Conservation (phyloP, 306 rosid genomes). For the Prunus davidiana region DNA sequence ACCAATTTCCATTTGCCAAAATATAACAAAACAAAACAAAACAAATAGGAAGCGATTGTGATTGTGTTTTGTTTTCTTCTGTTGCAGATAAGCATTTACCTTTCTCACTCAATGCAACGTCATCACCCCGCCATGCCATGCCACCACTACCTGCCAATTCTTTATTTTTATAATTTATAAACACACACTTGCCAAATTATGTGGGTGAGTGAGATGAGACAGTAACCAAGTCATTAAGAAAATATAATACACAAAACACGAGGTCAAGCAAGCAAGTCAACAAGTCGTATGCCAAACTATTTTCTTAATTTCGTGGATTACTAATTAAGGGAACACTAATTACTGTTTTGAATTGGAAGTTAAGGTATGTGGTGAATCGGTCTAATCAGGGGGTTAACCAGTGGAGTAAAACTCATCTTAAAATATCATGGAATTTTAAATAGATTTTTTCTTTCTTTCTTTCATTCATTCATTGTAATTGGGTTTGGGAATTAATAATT, state of each 20-base stretch:
- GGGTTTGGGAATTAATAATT: too few species aligned
- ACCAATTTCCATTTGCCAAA: conserved; percentile 14
- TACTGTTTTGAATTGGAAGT: too few species aligned
- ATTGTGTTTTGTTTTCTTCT: conserved; percentile 28
- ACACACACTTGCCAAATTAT: not conserved
- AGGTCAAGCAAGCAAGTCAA: too few species aligned
- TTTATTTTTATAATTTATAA: not conserved
- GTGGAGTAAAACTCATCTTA: too few species aligned
- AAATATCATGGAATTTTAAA: too few species aligned
- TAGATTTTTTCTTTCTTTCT: too few species aligned
- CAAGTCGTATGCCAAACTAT: too few species aligned
- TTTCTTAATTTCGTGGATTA: too few species aligned
- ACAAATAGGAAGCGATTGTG: not conserved
- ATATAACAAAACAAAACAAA: not conserved
- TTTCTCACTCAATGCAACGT: conserved; percentile 24
- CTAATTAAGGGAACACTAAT: too few species aligned
- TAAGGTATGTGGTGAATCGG: too few species aligned
- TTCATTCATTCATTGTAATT: too few species aligned
- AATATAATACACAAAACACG: not conserved
- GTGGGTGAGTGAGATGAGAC: not conserved
- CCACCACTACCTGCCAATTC: not conserved
- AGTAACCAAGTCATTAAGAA: not conserved
- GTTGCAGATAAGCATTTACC: conserved; percentile 42
- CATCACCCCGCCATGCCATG: conserved; percentile 5
- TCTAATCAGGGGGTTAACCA: not conserved